phyloP scores from a whole-genome alignment of 1,284 basidiomycete genomes.

The Ustilago loliicola region DNA sequence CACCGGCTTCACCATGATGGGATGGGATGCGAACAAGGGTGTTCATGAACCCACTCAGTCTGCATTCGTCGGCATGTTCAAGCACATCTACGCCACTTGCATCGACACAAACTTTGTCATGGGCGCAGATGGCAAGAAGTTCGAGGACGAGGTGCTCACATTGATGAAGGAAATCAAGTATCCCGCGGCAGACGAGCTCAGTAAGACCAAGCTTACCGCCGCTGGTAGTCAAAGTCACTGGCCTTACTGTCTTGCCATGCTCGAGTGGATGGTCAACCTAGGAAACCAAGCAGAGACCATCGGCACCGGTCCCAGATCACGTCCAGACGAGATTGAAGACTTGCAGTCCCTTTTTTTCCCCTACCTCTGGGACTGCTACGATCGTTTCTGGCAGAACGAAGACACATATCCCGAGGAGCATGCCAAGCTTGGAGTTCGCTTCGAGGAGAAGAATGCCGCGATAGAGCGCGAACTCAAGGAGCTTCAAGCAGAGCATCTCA shows the following conservation, averaged over 20 bases:
- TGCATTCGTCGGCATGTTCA: constrained; percentile 66
- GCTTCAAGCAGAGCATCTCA: constrained; percentile 53
- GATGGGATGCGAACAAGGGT: constrained; percentile 58
- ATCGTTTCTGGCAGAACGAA: constrained; percentile 68
- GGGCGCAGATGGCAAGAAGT: constrained; percentile 64
- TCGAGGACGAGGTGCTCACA: constrained; percentile 66
- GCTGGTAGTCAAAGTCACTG: constrained; percentile 68
- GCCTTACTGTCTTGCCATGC: constrained; percentile 67
- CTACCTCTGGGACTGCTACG: constrained; percentile 69
- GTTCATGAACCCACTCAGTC: constrained; percentile 68
- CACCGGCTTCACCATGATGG: constrained; percentile 64
- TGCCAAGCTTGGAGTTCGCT: constrained; percentile 58
- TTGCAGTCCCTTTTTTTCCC: constrained; percentile 65
- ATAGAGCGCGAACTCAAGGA: constrained; percentile 56
- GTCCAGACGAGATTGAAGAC: constrained; percentile 60
- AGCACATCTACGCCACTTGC: constrained; percentile 63
- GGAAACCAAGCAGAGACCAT: constrained; percentile 49
- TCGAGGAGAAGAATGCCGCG: constrained; percentile 55
- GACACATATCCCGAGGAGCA: constrained; percentile 68
- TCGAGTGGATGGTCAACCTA: constrained; percentile 68
- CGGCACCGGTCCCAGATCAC: constrained; percentile 60
- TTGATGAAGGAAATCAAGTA: constrained; percentile 68
- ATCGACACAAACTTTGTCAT: constrained; percentile 65
- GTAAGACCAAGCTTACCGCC: constrained; percentile 68
- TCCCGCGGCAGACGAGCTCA: constrained; percentile 66